A percentile compares a stretch with the other conserved stretches of the same genome.
Conservation (phyloP, 2,329 filamentous ascomycete genomes). For the Parastagonospora nodorum region DNA sequence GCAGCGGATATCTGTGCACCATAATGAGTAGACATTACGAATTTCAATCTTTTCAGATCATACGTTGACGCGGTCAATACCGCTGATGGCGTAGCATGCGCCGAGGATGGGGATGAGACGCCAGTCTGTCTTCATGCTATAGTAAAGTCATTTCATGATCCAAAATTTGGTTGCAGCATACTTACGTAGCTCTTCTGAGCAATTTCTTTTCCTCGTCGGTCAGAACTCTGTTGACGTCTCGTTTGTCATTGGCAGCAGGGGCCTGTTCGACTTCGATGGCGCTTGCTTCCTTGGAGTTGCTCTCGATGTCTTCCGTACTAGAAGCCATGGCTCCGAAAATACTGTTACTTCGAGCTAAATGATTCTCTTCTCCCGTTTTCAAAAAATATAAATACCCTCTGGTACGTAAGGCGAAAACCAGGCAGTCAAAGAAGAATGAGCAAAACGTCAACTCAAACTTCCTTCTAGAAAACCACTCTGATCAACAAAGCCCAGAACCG, state of each 20-base stretch:
- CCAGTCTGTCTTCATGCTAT: constrained; percentile 35
- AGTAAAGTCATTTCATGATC: constrained; percentile 5
- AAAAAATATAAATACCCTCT: background rate
- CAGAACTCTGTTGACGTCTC: background rate
- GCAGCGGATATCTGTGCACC: constrained; percentile 22
- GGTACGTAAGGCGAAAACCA: too few relatives aligned
- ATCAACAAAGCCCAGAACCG: background rate
- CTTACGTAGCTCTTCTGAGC: constrained; percentile 19
- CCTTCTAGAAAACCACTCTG: too few relatives aligned
- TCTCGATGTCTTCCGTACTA: background rate
- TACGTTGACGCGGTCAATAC: constrained; percentile 27
- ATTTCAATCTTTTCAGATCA: background rate
- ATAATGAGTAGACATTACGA: background rate
- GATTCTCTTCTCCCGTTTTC: background rate
- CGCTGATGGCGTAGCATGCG: constrained; percentile 27
- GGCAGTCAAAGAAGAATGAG: too few relatives aligned
- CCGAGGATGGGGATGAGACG: constrained; percentile 36
- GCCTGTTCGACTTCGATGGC: constrained; percentile 23
- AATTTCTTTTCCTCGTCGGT: constrained; percentile 17
- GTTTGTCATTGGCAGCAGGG: constrained; percentile 2
- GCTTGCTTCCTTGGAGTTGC: constrained; percentile 18
- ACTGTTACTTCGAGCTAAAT: background rate
- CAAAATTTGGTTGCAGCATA: background rate
- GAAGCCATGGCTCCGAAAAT: background rate
- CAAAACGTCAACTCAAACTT: too few relatives aligned